Evolutionary conservation across 176 grass and related monocot genomes (phyloP).

Genomic region (Musa acuminata): DNA sequence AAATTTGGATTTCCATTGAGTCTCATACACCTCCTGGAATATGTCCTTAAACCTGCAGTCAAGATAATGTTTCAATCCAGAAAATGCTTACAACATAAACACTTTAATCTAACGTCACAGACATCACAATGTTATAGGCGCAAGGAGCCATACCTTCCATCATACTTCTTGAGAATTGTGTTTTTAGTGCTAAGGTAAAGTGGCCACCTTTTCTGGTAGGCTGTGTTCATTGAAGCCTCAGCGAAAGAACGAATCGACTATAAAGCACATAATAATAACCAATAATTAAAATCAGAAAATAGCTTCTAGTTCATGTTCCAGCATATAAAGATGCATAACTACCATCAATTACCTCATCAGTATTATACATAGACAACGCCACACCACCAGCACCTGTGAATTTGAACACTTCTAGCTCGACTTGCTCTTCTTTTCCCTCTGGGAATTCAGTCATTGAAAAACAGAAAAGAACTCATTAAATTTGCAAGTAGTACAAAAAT

Average conservation of each 20-base stretch:
- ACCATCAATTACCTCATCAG: slow-evolving; percentile 48
- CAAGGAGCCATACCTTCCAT: slow-evolving; percentile 60
- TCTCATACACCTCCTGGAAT: slow-evolving; percentile 89
- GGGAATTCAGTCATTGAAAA: slow-evolving; percentile 39
- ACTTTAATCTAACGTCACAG: not conserved
- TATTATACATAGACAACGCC: slow-evolving; percentile 92
- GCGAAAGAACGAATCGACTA: slow-evolving; percentile 92
- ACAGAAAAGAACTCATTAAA: slow-evolving; percentile 16
- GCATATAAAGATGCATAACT: not conserved
- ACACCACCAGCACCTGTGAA: slow-evolving; percentile 86
- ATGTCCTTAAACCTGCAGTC: slow-evolving; percentile 82
- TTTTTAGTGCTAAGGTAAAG: slow-evolving; percentile 97
- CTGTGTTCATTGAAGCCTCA: slow-evolving; percentile 88
- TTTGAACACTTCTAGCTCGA: slow-evolving; percentile 75
- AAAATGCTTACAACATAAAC: not conserved
- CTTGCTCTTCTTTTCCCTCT: slow-evolving; percentile 42
- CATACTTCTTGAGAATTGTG: slow-evolving; percentile 89
- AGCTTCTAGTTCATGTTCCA: not conserved
- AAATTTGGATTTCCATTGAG: slow-evolving; percentile 75
- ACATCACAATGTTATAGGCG: not conserved
- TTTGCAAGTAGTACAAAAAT: not conserved
- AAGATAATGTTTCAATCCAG: not conserved
- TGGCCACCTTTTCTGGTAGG: slow-evolving; percentile 69
- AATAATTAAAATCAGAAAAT: slow-evolving; percentile 17
- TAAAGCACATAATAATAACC: slow-evolving; percentile 16